Evolutionary conservation across 805 yeast genomes (phyloP).

Genomic region (Candida saitoana): DNA sequence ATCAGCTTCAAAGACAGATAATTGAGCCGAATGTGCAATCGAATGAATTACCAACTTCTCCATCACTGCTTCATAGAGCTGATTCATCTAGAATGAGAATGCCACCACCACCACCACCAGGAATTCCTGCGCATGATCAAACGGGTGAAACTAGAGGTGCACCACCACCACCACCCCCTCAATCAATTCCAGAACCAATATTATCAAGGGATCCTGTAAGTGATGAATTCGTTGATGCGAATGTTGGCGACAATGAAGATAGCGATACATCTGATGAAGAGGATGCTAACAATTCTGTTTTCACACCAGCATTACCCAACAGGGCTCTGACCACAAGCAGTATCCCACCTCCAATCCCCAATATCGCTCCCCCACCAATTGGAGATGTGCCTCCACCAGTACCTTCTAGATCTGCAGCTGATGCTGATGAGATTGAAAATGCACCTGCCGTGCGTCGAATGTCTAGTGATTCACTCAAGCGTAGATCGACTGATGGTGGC

Average conservation of each 20-base stretch:
- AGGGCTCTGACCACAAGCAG: slow-evolving; percentile 12
- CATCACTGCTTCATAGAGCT: slow-evolving; percentile 2
- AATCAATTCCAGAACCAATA: slow-evolving; percentile 12
- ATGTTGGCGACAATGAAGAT: not conserved
- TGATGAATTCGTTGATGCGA: not conserved
- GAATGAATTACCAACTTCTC: slow-evolving; percentile 4
- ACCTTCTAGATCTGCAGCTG: slow-evolving; percentile 13
- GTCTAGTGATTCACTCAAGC: slow-evolving; percentile 1
- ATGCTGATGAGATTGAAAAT: slow-evolving; percentile 11
- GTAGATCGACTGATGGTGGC: slow-evolving; percentile 15
- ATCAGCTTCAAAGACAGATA: slow-evolving; percentile 2
- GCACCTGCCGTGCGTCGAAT: slow-evolving; percentile 9
- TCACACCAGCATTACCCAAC: slow-evolving; percentile 11
- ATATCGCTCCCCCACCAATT: slow-evolving; percentile 8
- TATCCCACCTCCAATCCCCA: slow-evolving; percentile 1
- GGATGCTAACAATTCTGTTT: slow-evolving; percentile 23
- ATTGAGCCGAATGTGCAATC: slow-evolving; percentile 1
- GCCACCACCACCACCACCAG: slow-evolving; percentile 12
- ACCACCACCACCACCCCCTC: slow-evolving; percentile 12
- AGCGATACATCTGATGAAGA: slow-evolving; percentile 8
- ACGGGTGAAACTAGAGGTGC: slow-evolving; percentile 4
- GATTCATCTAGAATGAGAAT: slow-evolving; percentile 11
- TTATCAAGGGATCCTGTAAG: not conserved
- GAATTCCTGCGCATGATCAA: slow-evolving; percentile 6
- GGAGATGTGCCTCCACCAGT: slow-evolving; percentile 11